Evolutionary conservation across 192 early-diverging fungal species (phyloP).

Genomic region (Coemansia sp.): DNA sequence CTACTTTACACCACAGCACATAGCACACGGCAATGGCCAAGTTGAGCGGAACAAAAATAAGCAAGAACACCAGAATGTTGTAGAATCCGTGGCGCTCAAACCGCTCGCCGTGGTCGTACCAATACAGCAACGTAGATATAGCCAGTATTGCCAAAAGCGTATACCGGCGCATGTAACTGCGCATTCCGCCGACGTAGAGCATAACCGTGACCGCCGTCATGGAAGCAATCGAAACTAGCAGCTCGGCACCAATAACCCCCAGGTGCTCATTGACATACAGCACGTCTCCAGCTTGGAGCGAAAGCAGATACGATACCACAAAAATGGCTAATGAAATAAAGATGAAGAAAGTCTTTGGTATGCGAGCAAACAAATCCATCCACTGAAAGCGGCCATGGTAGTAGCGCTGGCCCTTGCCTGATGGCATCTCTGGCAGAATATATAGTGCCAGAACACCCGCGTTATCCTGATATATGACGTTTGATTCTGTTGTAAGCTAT

Average conservation of each 20-base stretch:
- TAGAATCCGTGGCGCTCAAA: conserved; percentile 57
- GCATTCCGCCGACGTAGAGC: conserved; percentile 46
- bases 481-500: no score
- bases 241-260: conserved; percentile 42
- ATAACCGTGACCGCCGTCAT: conserved; percentile 40
- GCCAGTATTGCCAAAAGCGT: conserved; percentile 1
- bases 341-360: conserved; percentile 10
- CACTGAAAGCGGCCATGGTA: no score
- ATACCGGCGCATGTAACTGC: conserved; percentile 13
- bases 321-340: neutral
- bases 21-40: conserved; percentile 38
- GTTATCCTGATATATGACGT: no score
- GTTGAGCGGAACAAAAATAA: conserved; percentile 53
- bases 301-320: conserved; percentile 6
- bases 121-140: conserved; percentile 34
- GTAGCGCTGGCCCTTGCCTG: no score
- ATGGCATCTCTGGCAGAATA: no score
- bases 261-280: conserved; percentile 53
- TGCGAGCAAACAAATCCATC: no score
- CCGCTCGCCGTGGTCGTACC: conserved; percentile 56
- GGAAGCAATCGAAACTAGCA: conserved; percentile 43
- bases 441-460: no score
- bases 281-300: conserved; percentile 49
- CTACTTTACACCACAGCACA: conserved; percentile 22
- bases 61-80: conserved; percentile 55